phyloP scores from a whole-genome alignment of 75 land plant species.

The Chamaecyparis obtusa region DNA sequence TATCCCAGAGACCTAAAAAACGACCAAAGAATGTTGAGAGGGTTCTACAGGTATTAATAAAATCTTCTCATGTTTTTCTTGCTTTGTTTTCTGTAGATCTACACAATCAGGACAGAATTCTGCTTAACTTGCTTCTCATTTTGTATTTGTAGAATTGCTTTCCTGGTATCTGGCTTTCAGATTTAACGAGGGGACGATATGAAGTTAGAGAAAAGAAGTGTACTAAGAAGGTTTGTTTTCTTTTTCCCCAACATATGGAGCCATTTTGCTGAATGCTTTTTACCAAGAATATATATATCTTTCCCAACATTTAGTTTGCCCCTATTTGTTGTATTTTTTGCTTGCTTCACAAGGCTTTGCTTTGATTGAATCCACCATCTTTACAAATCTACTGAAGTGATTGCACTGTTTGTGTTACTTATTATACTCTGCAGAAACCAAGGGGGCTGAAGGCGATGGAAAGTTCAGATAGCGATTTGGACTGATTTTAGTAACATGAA shows the following conservation, averaged over 20 bases:
- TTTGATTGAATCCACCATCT: not conserved
- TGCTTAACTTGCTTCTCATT: not conserved
- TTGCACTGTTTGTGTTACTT: not conserved
- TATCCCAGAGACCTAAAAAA: slow-evolving; percentile 34
- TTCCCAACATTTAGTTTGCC: not conserved
- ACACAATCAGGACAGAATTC: not conserved
- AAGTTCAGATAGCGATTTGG: slow-evolving; percentile 43
- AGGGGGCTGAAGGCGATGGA: slow-evolving; percentile 57
- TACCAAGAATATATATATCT: not conserved
- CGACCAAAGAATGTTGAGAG: slow-evolving; percentile 27
- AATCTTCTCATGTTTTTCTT: not conserved
- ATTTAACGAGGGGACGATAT: slow-evolving; percentile 35
- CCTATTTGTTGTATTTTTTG: not conserved
- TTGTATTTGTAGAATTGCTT: slow-evolving; percentile 23
- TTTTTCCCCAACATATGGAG: not conserved
- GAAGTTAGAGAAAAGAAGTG: slow-evolving; percentile 48
- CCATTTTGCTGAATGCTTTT: not conserved
- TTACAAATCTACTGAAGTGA: not conserved
- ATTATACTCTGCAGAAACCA: slow-evolving; percentile 30
- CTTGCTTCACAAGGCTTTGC: not conserved
- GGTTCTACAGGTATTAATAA: slow-evolving; percentile 23
- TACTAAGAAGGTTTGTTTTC: slow-evolving; percentile 31
- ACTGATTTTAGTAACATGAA: slow-evolving; percentile 8
- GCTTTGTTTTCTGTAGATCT: not conserved
- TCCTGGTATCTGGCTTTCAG: slow-evolving; percentile 41